Evolutionary conservation across 2,329 filamentous ascomycete species (phyloP).

Genomic region (Epicoccum nigrum): DNA sequence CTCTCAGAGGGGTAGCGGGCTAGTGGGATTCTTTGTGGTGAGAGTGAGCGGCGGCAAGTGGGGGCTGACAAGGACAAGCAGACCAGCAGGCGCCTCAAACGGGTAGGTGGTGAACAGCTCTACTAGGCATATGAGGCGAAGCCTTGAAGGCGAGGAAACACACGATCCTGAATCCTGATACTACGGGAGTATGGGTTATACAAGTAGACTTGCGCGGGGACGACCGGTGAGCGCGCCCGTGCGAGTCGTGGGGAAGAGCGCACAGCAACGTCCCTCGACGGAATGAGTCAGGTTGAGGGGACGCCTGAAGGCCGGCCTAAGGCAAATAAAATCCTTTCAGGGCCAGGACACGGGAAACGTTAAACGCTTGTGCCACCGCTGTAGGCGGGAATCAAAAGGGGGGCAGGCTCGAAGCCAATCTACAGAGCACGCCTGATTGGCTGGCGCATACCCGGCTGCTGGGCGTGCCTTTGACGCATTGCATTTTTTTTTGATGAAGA

Average conservation of each 20-base stretch:
- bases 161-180: not conserved
- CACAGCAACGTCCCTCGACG: not conserved
- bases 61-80: slow-evolving; percentile 14
- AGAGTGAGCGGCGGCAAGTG: slow-evolving; percentile 13
- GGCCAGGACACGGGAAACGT: slow-evolving; percentile 5
- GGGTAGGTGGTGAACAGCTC: not conserved
- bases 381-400: too few species aligned
- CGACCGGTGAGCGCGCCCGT: not conserved
- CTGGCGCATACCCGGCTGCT: too few species aligned
- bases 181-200: not conserved
- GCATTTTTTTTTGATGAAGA: too few species aligned
- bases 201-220: not conserved
- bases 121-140: not conserved
- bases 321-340: slow-evolving; percentile 1
- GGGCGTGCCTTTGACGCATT: too few species aligned
- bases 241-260: slow-evolving; percentile 1
- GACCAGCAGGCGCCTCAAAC: not conserved
- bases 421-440: too few species aligned
- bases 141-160: not conserved
- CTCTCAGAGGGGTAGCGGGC: not conserved
- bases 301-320: slow-evolving; percentile 7
- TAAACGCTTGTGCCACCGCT: not conserved
- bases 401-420: too few species aligned
- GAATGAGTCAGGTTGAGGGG: slow-evolving; percentile 3
- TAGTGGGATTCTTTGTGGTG: not conserved